A percentile compares a stretch with the other conserved stretches of the same genome.
Conservation (phyloP, 305 asterid genomes). For the Rubia tinctorum region DNA sequence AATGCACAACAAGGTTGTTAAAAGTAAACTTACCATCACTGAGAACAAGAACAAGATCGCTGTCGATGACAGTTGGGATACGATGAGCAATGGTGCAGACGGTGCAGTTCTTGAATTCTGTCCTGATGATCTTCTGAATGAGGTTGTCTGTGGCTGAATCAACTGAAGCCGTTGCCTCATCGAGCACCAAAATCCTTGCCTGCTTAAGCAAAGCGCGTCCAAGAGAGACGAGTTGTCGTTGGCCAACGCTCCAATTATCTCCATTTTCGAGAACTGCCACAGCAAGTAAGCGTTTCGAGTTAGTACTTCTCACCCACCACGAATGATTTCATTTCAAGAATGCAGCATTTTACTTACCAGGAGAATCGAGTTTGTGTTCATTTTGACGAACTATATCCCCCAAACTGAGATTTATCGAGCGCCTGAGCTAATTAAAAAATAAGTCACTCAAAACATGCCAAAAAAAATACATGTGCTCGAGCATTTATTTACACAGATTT, state of each 20-base stretch:
- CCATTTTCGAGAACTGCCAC: constrained; percentile 81
- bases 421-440: constrained; percentile 48
- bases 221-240: constrained; percentile 91
- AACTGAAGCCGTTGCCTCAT: constrained; percentile 99
- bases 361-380: constrained; percentile 88
- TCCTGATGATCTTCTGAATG: constrained; percentile 88
- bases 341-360: constrained; percentile 41
- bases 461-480: background rate
- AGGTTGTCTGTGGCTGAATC: constrained; percentile 99
- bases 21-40: constrained; percentile 66
- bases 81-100: constrained; percentile 99
- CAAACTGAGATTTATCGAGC: constrained; percentile 95
- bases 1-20: background rate
- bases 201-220: constrained; percentile 97
- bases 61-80: constrained; percentile 95
- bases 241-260: constrained; percentile 99
- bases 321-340: constrained; percentile 15
- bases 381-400: constrained; percentile 83
- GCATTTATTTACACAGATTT: background rate
- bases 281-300: background rate
- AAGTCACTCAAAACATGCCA: background rate
- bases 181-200: constrained; percentile 91
- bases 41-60: constrained; percentile 98
- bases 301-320: background rate
- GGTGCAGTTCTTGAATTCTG: constrained; percentile 85